Base-by-base conservation (phyloP, 352 stramenopile genomes). In the Pythium plurisporium region DNA sequence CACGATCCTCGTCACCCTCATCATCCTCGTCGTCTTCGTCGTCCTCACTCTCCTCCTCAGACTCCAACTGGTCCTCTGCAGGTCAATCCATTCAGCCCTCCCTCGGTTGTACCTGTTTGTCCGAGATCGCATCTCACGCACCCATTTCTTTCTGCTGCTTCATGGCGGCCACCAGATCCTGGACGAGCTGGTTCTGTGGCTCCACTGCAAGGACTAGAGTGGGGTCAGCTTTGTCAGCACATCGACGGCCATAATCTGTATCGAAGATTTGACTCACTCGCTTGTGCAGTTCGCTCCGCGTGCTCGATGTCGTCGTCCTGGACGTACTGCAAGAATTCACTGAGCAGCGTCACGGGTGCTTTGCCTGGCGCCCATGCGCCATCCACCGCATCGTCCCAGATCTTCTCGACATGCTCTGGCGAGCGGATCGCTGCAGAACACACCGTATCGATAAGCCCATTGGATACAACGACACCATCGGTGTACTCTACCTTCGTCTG, bases 301-400 rank as follows among this genome's bases (percentile, higher is more conserved):
- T 80, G 43, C 44, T 79, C 67, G 15, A 78, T 60, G 44, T 94
- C 62, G 37, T 70, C 58, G 31, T 88, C 81, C 41, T 91, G 71
- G 11, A 80, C 60, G 53, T 78, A 69, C 61, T 70, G 69, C 31
- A 87, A 58, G 42, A 87, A 79, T 47, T 65, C 70, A 22, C 70
- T 88, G 19, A 87, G 64, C 41, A 86, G 63, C 54, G 59, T 67
- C 59, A 89, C 58, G 0, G 78, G 68, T 6, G 76, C 74, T 41
- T 91, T 89, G 22, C 79, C 79, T 12, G 58, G 56, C 5, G 76
- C 81, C 82, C 73, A 88, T 11, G 72, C 81, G 6, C 75, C 78
- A 27, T 91, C 76, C 8, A 77, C 68, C 14, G 85, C 65, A 17
- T 88, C 79, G 25, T 73, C 65, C 76, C 81, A 91, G 15, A 82